These are phyloP conservation scores for Agrocybe pediades DNA, from an alignment of 768 basidiomycete genomes.

Conservation along the genomic window DNA sequence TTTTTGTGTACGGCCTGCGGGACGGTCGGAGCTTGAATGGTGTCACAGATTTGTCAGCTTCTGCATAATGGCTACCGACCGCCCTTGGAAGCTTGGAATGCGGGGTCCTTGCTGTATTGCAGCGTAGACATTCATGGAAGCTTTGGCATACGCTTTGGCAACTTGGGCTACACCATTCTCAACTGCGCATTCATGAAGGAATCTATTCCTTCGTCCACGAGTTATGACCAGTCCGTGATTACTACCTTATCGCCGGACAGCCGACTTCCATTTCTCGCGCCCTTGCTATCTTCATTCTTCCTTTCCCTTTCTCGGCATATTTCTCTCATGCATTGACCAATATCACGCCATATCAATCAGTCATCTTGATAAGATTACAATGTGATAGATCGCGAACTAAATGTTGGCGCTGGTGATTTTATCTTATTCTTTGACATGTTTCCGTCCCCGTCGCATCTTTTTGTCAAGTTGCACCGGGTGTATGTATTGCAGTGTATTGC, in stretches of 20 bases:
- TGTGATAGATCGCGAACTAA: background rate
- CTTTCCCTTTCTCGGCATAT: slow-evolving; percentile 10
- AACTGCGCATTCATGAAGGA: background rate
- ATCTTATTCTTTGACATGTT: slow-evolving; percentile 6
- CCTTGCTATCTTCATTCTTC: slow-evolving; percentile 7
- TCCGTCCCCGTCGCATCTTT: slow-evolving; percentile 5
- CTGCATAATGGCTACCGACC: no score
- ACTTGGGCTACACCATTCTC: background rate
- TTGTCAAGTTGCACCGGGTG: background rate
- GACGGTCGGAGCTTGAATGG: no score
- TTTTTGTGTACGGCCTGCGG: background rate
- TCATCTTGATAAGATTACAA: slow-evolving; percentile 16
- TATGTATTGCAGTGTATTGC: background rate
- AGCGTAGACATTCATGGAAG: no score
- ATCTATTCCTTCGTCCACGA: background rate
- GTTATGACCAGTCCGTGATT: background rate
- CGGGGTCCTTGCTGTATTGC: no score
- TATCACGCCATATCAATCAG: slow-evolving; percentile 10
- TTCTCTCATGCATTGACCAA: slow-evolving; percentile 13
- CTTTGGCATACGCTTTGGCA: no score
- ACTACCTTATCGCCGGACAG: background rate
- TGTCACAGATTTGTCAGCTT: no score
- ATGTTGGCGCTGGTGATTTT: slow-evolving; percentile 14
- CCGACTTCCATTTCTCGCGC: slow-evolving; percentile 14
- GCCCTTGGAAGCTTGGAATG: no score